These are phyloP conservation scores for Excoecaria cochinchinensis DNA, from an alignment of 345 rosid genomes.

Conservation along the genomic window DNA sequence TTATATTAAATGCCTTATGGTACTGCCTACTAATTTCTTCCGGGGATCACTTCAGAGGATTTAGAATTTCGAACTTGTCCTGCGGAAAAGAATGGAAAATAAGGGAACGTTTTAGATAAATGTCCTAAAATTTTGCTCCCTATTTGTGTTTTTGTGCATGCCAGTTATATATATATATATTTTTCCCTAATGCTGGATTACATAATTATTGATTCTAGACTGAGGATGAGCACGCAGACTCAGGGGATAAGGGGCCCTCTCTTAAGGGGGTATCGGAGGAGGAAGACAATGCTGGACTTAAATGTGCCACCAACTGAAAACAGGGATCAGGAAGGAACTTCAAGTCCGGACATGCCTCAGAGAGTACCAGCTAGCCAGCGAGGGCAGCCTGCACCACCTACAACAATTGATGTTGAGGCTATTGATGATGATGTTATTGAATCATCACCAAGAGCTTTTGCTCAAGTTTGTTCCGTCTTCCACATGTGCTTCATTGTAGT, in stretches of 20 bases:
- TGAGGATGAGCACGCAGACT: conserved; percentile 43
- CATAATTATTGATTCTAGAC: conserved; percentile 2
- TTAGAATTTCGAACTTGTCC: not conserved
- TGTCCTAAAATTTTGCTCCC: not conserved
- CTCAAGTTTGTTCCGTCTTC: conserved; percentile 45
- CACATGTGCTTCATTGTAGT: not conserved
- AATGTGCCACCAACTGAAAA: conserved; percentile 51
- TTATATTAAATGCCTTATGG: not conserved
- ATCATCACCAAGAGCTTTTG: conserved; percentile 73
- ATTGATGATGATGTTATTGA: conserved; percentile 80
- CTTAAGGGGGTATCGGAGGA: conserved; percentile 50
- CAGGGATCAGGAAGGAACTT: conserved; percentile 59
- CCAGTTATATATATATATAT: no score
- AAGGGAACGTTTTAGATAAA: not conserved
- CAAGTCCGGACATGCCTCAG: conserved; percentile 30
- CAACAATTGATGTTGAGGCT: conserved; percentile 67
- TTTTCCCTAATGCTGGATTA: conserved; percentile 1
- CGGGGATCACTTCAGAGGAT: not conserved
- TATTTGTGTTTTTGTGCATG: not conserved
- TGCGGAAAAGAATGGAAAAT: not conserved
- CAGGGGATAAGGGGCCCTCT: conserved; percentile 36
- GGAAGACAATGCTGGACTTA: conserved; percentile 49
- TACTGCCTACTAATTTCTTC: not conserved
- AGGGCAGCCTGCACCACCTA: conserved; percentile 27
- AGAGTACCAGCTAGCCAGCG: conserved; percentile 28